Evolutionary conservation across 495 filamentous ascomycete species (phyloP).

Genomic region (Articulospora tetracladia): DNA sequence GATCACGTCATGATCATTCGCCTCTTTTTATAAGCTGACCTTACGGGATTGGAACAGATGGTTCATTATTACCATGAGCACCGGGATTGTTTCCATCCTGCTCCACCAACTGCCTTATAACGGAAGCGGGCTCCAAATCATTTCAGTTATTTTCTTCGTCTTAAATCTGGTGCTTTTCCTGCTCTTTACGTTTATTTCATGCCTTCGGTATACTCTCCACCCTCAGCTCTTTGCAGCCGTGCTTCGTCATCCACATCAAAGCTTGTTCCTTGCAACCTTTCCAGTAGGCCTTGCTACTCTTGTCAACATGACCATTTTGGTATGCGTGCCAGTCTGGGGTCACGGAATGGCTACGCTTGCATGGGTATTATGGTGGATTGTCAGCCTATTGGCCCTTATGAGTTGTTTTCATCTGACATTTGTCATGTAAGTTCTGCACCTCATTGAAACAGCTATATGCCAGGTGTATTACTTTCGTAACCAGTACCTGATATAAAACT

Average conservation of each 20-base stretch:
- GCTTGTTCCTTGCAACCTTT: not conserved
- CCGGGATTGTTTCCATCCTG: not conserved
- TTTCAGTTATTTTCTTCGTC: not conserved
- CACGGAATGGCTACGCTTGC: not conserved
- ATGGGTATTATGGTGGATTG: not conserved
- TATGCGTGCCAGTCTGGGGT: not conserved
- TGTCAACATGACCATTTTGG: not conserved
- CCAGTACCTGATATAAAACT: too few relatives aligned
- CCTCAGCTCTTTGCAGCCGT: not conserved
- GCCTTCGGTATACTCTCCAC: not conserved
- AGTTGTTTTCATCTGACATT: not conserved
- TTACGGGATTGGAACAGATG: not conserved
- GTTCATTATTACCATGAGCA: not conserved
- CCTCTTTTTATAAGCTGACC: not conserved
- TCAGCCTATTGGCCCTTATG: not conserved
- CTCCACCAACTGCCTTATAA: conserved; percentile 1
- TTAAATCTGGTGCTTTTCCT: not conserved
- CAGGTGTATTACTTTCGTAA: too few relatives aligned
- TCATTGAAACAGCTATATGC: too few relatives aligned
- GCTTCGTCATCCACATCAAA: not conserved
- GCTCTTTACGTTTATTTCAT: not conserved
- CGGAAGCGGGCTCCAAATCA: not conserved
- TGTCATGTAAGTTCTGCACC: not conserved
- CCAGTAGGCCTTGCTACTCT: not conserved
- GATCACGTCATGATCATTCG: not conserved